These are phyloP conservation scores for Anthoceros angustus DNA, from an alignment of 225 moss, liverwort and hornwort genomes.

Conservation along the genomic window DNA sequence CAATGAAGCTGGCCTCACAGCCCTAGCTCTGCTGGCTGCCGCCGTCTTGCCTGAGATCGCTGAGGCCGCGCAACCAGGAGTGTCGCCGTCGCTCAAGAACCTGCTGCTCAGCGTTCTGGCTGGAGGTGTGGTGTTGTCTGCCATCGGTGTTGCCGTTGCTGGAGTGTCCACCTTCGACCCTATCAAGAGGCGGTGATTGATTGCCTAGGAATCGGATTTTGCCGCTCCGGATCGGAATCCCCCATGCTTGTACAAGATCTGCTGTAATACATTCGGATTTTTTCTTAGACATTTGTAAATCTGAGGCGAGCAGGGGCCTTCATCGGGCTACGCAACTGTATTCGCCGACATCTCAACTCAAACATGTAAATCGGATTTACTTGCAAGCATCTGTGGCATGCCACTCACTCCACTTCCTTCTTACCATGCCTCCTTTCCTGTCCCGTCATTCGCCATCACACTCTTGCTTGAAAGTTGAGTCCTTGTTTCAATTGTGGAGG, in stretches of 20 bases:
- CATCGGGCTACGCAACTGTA: neutral
- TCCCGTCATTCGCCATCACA: no score
- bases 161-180: constrained; percentile 93
- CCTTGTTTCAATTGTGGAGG: no score
- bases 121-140: constrained; percentile 46
- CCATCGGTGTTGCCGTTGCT: constrained; percentile 45
- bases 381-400: no score
- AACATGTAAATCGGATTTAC: no score
- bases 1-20: constrained; percentile 38
- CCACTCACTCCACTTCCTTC: no score
- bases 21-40: constrained; percentile 55
- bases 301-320: neutral
- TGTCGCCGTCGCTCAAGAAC: constrained; percentile 88
- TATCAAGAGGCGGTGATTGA: constrained; percentile 60
- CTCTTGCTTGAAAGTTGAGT: no score
- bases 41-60: constrained; percentile 73
- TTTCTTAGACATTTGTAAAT: constrained; percentile 1
- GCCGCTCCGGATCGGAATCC: neutral
- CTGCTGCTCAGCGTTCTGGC: constrained; percentile 72
- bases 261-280: constrained; percentile 5
- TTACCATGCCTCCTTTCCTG: no score
- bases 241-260: constrained; percentile 3
- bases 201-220: neutral
- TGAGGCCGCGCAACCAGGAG: constrained; percentile 62
- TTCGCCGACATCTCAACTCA: neutral